Percentiles rank a stretch among this genome's conserved stretches.
These are phyloP conservation scores for Bretschneidera sinensis DNA, from an alignment of 345 rosid genomes.

Conservation along the genomic window DNA sequence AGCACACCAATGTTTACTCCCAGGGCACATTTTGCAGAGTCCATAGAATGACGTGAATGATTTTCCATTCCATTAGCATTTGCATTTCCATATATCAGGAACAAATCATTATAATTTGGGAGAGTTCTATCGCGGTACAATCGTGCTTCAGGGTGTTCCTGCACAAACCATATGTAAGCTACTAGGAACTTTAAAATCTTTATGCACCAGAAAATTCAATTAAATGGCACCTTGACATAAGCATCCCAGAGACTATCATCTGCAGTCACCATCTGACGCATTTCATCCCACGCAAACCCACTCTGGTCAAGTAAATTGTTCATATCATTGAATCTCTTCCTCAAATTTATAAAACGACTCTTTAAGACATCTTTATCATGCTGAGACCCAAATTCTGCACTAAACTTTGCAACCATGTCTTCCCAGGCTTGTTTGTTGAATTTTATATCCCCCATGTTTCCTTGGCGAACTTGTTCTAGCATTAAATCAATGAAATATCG, in stretches of 20 bases:
- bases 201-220: constrained; percentile 2
- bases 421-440: constrained; percentile 40
- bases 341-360: constrained; percentile 31
- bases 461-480: constrained; percentile 40
- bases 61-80: constrained; percentile 9
- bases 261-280: constrained; percentile 30
- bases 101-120: constrained; percentile 44
- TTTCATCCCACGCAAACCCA: constrained; percentile 30
- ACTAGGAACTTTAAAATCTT: neutral
- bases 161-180: constrained; percentile 23
- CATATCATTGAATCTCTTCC: constrained; percentile 27
- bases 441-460: constrained; percentile 28
- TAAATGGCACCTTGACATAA: constrained; percentile 33
- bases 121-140: constrained; percentile 31
- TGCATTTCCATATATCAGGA: constrained; percentile 39
- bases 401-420: constrained; percentile 39
- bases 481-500: constrained; percentile 46
- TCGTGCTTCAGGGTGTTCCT: constrained; percentile 42
- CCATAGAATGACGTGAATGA: constrained; percentile 16
- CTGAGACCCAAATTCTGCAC: constrained; percentile 36
- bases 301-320: constrained; percentile 20
- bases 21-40: constrained; percentile 10
- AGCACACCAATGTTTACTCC: constrained; percentile 18
- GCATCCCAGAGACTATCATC: constrained; percentile 33
- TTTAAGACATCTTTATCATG: constrained; percentile 33